Evolutionary conservation across 164 flowering plant genomes (phyloP).

Genomic region (Magnolia changhungtana): DNA sequence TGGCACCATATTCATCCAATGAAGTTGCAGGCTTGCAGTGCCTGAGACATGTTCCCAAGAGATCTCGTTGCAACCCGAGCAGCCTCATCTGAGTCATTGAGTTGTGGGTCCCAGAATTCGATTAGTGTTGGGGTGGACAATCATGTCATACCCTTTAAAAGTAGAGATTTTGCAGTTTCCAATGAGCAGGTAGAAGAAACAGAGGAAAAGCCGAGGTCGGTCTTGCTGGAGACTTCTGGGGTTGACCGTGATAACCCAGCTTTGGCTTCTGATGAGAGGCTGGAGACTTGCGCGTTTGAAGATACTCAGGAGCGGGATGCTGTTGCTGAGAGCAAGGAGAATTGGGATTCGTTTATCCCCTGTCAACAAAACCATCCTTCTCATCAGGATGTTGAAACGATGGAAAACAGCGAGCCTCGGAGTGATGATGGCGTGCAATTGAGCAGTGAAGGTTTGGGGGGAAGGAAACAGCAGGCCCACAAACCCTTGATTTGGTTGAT

Average conservation of each 20-base stretch:
- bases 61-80: slow-evolving; percentile 13
- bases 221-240: slow-evolving; percentile 13
- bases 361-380: slow-evolving; percentile 11
- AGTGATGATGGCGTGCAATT: slow-evolving; percentile 8
- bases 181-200: slow-evolving; percentile 1
- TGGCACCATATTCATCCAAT: slow-evolving; percentile 12
- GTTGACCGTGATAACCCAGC: slow-evolving; percentile 10
- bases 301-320: not conserved
- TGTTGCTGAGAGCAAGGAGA: slow-evolving; percentile 10
- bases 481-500: slow-evolving; percentile 20
- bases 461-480: slow-evolving; percentile 25
- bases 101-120: slow-evolving; percentile 26
- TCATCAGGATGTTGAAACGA: not conserved
- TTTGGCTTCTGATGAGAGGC: slow-evolving; percentile 16
- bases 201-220: slow-evolving; percentile 10
- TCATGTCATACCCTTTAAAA: not conserved
- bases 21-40: not conserved
- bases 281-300: slow-evolving; percentile 3
- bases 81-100: slow-evolving; percentile 23
- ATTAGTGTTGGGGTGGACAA: slow-evolving; percentile 21
- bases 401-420: not conserved
- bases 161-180: slow-evolving; percentile 1
- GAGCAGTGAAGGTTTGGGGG: slow-evolving; percentile 14
- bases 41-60: slow-evolving; percentile 17
- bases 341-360: slow-evolving; percentile 1